Evolutionary conservation across 148 eudicot species (phyloP), one percentile per base, ranked within the genome.

Genomic region (Simmondsia chinensis): DNA sequence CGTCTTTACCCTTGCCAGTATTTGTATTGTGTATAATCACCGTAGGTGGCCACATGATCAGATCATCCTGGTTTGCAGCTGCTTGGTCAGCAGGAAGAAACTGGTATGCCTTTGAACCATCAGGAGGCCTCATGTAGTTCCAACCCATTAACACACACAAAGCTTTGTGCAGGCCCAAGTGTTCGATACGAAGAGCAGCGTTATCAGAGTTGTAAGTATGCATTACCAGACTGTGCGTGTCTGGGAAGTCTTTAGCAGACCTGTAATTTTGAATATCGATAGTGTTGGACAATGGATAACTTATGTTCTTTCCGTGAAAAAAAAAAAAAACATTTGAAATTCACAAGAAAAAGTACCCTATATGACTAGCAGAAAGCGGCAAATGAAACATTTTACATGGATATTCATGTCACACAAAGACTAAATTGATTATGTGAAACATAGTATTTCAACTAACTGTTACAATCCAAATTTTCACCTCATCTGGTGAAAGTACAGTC

Each of bases 1-100:
- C 88, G 20, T 80, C 77, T 66, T 61, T 73, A 50, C 68, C 64
- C 62, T 73, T 80, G 34, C 88, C 88, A 44, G 80, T 76, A 41
- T 34, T 43, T 15, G 83, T 76, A 63, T 75, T 59, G 56, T 75
- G 79, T 19, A 79, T 35, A 10, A 79, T 43, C 14, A 79, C 78
- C 59, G 71, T 71, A 18, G 87, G 81, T 30, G 87, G 87, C 87
- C 87, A 79, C 40, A 80, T 41, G 43, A 80, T 76, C 27, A 70
- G 39, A 57, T 80, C 87, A 42, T 76, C 67, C 54, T 55, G 72
- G 38, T 66, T 12, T 47, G 60, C 46, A 21, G 31, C 43, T 43
- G 60, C 49, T 57, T 72, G 74, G 16, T 50, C 46, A 66, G 48
- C 63, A 67, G 80, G 48, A 45, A 70, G 38, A 33, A 50, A 39